Base-by-base conservation (phyloP, 2,329 filamentous ascomycete species). In the Pyrenophora graminea region DNA sequence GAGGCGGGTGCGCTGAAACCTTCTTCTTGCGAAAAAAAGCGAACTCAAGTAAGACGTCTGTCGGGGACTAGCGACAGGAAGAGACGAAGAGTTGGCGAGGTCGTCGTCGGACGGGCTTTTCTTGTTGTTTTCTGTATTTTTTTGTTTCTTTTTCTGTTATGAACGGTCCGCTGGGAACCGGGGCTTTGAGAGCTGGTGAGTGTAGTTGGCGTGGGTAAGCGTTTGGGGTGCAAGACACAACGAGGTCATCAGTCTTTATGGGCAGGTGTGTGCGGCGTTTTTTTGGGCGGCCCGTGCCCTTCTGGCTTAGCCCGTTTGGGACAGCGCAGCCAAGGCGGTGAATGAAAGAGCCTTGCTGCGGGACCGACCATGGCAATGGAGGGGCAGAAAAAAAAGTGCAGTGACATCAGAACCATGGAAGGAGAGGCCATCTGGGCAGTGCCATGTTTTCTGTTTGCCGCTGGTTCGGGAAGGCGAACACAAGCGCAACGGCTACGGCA, bases 131-230 rank as follows among this genome's bases (percentile, higher is more conserved):
- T 72, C 65, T 71, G 64, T 48, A 64, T 69, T 71, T 73, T 73
- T 73, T 71, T 71, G 64, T 62, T 61, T 63, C 64, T 71, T 70
- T 62, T 72, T 71, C 64, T 67, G 66, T 67, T 71, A 67, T 71
- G 66, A 48, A 53, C 55, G 61, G 59, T 66, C 59, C 67, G 59
- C 65, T 61, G 62, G 60, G 68, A 63, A 69, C 63, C 64, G 63
- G 47, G 62, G 59, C 54, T 61, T 53, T 48, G 55, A 61, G 60
- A 64, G 55, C 61, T 62, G 61, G 43, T 61, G 57, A 48, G 56
- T 59, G 57, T 58, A 47, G 64, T 63, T 57, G 62, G 54, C 48
- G 51, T 52, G 56, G 56, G 56, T 57, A 48, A 56, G 57, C 57
- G 57, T 58, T 67, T 58, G 55, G 49, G 56, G 58, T 51, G 38